phyloP scores from a whole-genome alignment of 495 filamentous ascomycete genomes.

The Bombardia bombarda region DNA sequence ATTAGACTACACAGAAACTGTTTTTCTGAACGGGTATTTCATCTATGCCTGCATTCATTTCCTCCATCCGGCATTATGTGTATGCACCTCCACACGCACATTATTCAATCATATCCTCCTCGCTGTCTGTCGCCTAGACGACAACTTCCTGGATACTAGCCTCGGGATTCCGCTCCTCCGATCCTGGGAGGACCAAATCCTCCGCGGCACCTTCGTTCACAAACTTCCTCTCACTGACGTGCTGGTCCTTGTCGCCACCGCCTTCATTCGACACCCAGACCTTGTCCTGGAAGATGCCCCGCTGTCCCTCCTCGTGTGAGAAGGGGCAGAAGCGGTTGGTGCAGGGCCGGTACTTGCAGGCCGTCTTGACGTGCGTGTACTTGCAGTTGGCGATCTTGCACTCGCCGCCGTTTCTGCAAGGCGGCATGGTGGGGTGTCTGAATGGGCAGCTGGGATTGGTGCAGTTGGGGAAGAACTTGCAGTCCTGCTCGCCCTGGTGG shows the following conservation, averaged over 20 bases:
- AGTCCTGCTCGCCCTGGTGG: conserved; percentile 77
- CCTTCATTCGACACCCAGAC: conserved; percentile 69
- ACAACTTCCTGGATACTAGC: conserved; percentile 16
- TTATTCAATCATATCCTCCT: conserved; percentile 2
- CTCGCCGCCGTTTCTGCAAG: conserved; percentile 89
- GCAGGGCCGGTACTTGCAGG: conserved; percentile 90
- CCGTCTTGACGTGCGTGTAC: conserved; percentile 73
- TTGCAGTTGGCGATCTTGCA: conserved; percentile 79
- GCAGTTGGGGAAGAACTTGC: conserved; percentile 93
- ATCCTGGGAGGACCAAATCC: conserved; percentile 70
- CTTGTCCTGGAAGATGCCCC: conserved; percentile 73
- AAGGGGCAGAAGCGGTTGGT: conserved; percentile 76
- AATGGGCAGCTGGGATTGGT: conserved; percentile 80
- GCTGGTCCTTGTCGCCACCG: too few species aligned
- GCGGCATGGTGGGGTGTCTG: conserved; percentile 67
- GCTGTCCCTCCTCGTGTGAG: conserved; percentile 88
- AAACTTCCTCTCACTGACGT: conserved; percentile 91
- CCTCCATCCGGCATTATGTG: too few species aligned
- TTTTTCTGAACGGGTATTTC: not conserved
- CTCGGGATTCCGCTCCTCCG: conserved; percentile 19
- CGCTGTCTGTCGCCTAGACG: conserved; percentile 9
- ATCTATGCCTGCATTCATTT: not conserved
- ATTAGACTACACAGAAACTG: not conserved
- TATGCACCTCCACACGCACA: too few species aligned
- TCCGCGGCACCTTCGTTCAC: conserved; percentile 60